Evolutionary conservation across 805 yeast genomes (phyloP).

Genomic region (Lachancea quebecensis): DNA sequence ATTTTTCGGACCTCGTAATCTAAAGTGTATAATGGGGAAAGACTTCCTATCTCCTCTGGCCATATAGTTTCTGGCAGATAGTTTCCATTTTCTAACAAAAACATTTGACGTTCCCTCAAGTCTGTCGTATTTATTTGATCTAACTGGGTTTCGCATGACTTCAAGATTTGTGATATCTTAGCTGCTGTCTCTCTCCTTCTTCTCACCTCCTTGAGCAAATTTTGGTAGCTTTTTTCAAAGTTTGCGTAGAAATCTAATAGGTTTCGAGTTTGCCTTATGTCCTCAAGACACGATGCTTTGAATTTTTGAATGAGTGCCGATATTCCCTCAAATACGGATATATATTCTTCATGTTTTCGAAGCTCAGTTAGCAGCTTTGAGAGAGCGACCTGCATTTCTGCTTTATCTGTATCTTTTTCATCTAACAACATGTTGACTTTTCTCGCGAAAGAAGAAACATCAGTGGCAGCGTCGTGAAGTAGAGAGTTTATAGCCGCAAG

Average conservation of each 20-base stretch:
- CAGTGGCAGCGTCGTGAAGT: constrained; percentile 35
- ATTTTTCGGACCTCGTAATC: constrained; percentile 13
- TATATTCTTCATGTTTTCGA: constrained; percentile 26
- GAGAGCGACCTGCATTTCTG: constrained; percentile 13
- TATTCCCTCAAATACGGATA: constrained; percentile 26
- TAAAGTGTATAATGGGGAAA: constrained; percentile 24
- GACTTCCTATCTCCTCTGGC: constrained; percentile 36
- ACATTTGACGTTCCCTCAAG: constrained; percentile 34
- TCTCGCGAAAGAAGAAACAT: constrained; percentile 19
- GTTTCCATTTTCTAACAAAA: constrained; percentile 43
- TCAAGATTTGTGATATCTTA: constrained; percentile 35
- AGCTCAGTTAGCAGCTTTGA: constrained; percentile 19
- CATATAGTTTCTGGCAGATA: constrained; percentile 52
- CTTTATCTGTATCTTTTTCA: constrained; percentile 22
- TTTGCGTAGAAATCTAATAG: constrained; percentile 43
- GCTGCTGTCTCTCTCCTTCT: constrained; percentile 41
- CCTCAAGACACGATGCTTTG: constrained; percentile 22
- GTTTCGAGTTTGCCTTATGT: constrained; percentile 27
- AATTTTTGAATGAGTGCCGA: constrained; percentile 31
- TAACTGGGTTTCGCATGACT: constrained; percentile 37
- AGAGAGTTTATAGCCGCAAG: constrained; percentile 49
- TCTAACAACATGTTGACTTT: constrained; percentile 28
- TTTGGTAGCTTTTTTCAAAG: constrained; percentile 46
- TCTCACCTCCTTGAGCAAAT: constrained; percentile 44
- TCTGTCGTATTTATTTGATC: constrained; percentile 39